Percentiles rank a stretch among this genome's conserved stretches.
These are phyloP conservation scores for Fomitopsis pinicola DNA, from an alignment of 1,284 basidiomycete species.

Conservation along the genomic window DNA sequence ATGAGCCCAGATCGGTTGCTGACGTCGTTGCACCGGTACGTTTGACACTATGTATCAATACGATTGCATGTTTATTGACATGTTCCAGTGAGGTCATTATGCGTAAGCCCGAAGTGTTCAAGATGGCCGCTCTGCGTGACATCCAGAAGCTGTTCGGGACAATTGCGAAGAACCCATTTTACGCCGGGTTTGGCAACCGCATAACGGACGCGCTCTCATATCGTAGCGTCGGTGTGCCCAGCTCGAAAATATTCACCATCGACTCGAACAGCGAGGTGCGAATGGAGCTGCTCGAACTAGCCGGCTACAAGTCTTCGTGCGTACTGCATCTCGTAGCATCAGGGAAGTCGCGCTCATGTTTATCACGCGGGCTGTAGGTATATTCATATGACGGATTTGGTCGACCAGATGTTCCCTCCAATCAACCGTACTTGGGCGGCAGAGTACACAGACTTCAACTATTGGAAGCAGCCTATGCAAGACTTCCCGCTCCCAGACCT, in stretches of 20 bases:
- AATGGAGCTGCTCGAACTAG: constrained; percentile 93
- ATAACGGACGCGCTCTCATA: constrained; percentile 98
- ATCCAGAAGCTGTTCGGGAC: constrained; percentile 91
- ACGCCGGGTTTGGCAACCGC: constrained; percentile 97
- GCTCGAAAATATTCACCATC: constrained; percentile 96
- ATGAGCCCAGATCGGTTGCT: constrained; percentile 98
- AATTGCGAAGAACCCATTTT: constrained; percentile 77
- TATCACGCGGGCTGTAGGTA: constrained; percentile 49
- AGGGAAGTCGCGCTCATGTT: background rate
- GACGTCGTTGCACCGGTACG: constrained; percentile 87
- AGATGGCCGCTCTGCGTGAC: constrained; percentile 98
- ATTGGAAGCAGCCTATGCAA: constrained; percentile 81
- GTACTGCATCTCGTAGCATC: constrained; percentile 27
- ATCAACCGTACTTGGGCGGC: constrained; percentile 85
- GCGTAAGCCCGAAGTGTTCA: constrained; percentile 99
- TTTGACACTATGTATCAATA: background rate
- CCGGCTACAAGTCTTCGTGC: constrained; percentile 94
- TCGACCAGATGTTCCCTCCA: constrained; percentile 99
- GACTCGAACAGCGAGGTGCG: constrained; percentile 95
- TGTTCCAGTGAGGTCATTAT: constrained; percentile 86
- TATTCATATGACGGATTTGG: constrained; percentile 97
- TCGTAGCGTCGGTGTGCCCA: constrained; percentile 92
- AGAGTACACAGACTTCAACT: constrained; percentile 97
- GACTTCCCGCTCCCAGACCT: constrained; percentile 86
- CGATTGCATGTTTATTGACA: background rate